phyloP scores from a whole-genome alignment of 352 stramenopile species.

The Phytophthora pinifolia region DNA sequence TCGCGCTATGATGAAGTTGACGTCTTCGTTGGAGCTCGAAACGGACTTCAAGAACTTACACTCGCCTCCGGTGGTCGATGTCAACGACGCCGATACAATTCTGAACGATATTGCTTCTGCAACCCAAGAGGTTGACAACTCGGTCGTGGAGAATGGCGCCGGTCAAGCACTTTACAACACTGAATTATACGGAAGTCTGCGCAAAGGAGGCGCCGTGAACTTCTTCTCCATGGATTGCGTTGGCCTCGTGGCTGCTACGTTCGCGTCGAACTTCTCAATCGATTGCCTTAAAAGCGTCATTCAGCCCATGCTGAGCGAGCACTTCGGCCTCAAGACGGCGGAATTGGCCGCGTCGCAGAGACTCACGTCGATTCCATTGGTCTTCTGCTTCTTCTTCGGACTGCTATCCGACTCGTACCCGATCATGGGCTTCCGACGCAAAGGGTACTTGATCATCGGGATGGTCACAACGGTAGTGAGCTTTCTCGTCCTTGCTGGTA shows the following conservation, averaged over 20 bases:
- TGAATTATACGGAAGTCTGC: constrained; percentile 53
- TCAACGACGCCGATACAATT: constrained; percentile 9
- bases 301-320: constrained; percentile 28
- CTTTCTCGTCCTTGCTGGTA: constrained; percentile 32
- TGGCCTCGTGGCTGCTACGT: constrained; percentile 40
- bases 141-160: constrained; percentile 13
- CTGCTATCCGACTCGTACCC: constrained; percentile 78
- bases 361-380: constrained; percentile 57
- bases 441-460: constrained; percentile 79
- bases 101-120: not conserved
- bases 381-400: constrained; percentile 79
- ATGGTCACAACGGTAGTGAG: constrained; percentile 28
- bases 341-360: constrained; percentile 30
- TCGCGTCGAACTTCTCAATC: constrained; percentile 40
- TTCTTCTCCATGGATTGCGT: constrained; percentile 41
- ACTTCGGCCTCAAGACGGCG: constrained; percentile 25
- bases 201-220: constrained; percentile 38
- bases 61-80: constrained; percentile 13
- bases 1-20: constrained; percentile 17
- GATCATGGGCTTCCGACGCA: constrained; percentile 74
- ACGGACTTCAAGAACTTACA: constrained; percentile 24
- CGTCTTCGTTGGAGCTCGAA: constrained; percentile 12
- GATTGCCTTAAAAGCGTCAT: constrained; percentile 28
- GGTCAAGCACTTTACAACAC: constrained; percentile 52
- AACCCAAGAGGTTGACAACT: constrained; percentile 10